Percentiles rank a stretch among this genome's conserved stretches.
These are phyloP conservation scores for Fusarium sp. DNA, from an alignment of 2,329 filamentous ascomycete genomes.

Conservation along the genomic window DNA sequence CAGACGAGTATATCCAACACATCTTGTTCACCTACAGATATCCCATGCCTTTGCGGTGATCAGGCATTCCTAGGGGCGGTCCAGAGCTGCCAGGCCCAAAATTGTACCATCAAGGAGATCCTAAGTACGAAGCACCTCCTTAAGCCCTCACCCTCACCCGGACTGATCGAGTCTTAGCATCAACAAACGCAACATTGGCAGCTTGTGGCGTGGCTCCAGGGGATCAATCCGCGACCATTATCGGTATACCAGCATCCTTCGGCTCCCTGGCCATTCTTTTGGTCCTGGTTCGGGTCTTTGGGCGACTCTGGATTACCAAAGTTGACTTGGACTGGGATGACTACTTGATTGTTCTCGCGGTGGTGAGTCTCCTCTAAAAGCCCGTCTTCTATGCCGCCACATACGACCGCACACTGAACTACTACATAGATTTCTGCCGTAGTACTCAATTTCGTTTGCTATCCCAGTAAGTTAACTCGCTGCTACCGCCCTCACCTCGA, in stretches of 20 bases:
- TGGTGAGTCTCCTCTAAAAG: background rate
- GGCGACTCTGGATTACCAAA: conserved; percentile 9
- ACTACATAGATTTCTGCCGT: background rate
- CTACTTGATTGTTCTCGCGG: conserved; percentile 12
- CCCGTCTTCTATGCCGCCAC: background rate
- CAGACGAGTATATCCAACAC: background rate
- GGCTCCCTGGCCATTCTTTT: background rate
- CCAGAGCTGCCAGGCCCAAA: background rate
- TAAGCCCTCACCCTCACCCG: background rate
- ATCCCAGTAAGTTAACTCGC: background rate
- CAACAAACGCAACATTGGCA: background rate
- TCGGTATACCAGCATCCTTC: background rate
- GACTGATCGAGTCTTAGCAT: background rate
- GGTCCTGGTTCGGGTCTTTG: conserved; percentile 4
- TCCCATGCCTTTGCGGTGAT: background rate
- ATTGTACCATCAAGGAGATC: background rate
- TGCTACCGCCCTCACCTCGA: background rate
- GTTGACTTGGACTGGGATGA: conserved; percentile 17
- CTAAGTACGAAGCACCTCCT: background rate
- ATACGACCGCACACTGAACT: background rate
- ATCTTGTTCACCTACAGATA: background rate
- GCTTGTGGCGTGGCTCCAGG: background rate
- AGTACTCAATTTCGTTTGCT: background rate
- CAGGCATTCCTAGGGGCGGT: background rate
- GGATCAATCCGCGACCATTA: background rate